Conservation (phyloP, 2,329 filamentous ascomycete genomes). For the Ophiocordyceps camponoti-saundersi region DNA sequence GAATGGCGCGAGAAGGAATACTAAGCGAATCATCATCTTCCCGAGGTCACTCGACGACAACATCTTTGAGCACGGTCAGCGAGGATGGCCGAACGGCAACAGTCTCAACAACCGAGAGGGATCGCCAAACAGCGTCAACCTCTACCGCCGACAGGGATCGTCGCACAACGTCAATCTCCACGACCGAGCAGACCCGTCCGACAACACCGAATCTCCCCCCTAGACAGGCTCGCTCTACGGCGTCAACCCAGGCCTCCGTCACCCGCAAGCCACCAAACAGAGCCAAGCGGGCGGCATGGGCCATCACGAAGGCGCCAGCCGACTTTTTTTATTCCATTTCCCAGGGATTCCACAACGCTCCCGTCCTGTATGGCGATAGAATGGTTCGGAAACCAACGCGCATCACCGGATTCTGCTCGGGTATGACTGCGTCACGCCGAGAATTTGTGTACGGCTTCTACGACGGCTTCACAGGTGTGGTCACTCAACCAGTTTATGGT, state of each 20-base stretch:
- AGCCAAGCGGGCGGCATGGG: constrained; percentile 29
- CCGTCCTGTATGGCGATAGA: constrained; percentile 51
- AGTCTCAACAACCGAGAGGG: background rate
- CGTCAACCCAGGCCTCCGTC: background rate
- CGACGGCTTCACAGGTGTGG: constrained; percentile 46
- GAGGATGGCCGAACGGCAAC: background rate
- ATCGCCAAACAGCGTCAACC: background rate
- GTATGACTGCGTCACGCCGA: constrained; percentile 39
- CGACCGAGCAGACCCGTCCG: background rate
- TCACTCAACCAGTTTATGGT: constrained; percentile 39
- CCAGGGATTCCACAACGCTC: constrained; percentile 56
- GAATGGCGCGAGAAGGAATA: background rate
- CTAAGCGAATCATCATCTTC: background rate
- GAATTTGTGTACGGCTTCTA: constrained; percentile 48
- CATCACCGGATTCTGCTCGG: constrained; percentile 48
- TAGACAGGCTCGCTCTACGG: background rate
- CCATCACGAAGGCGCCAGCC: constrained; percentile 39
- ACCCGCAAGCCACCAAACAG: constrained; percentile 27
- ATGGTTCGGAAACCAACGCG: constrained; percentile 47
- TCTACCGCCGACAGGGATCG: background rate
- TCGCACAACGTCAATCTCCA: background rate
- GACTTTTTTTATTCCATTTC: constrained; percentile 43
- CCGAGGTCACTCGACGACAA: background rate
- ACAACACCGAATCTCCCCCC: background rate
- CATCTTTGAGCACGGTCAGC: background rate